phyloP scores from a whole-genome alignment of 192 early-diverging fungal genomes.

The Linnemannia hyalina region DNA sequence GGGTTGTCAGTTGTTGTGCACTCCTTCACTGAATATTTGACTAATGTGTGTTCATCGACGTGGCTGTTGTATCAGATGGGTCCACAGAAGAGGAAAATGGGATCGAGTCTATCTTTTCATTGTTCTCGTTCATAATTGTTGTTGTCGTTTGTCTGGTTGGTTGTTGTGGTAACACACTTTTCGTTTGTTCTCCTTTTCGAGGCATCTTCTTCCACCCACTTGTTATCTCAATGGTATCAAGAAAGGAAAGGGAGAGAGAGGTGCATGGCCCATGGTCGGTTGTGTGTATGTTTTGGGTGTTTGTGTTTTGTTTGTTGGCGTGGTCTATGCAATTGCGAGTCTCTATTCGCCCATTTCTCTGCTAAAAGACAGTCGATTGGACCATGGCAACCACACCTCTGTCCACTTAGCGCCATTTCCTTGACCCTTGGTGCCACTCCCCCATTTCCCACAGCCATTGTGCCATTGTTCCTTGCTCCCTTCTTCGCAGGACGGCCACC shows the following conservation, averaged over 20 bases:
- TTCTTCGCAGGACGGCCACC: not conserved
- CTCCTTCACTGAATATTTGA: not conserved
- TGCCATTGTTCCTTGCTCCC: not conserved
- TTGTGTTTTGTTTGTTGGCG: too few species aligned
- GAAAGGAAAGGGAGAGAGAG: too few species aligned
- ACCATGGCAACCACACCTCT: not conserved
- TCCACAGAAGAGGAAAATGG: too few species aligned
- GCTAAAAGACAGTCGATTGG: not conserved
- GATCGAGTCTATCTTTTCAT: too few species aligned
- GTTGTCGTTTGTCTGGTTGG: too few species aligned
- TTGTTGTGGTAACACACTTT: not conserved
- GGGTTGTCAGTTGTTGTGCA: not conserved
- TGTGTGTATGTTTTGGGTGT: not conserved
- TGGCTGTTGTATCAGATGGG: too few species aligned
- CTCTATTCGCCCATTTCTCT: not conserved
- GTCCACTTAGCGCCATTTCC: constrained; percentile 1
- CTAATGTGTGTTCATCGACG: too few species aligned
- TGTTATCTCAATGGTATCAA: too few species aligned
- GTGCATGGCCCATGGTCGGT: not conserved
- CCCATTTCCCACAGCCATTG: too few species aligned
- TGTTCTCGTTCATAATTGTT: too few species aligned
- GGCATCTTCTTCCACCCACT: not conserved
- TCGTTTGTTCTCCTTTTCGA: not conserved
- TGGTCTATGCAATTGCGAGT: not conserved
- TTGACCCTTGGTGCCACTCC: not conserved